These are phyloP conservation scores for Medicago lupulina DNA, from an alignment of 306 rosid genomes.

Conservation along the genomic window DNA sequence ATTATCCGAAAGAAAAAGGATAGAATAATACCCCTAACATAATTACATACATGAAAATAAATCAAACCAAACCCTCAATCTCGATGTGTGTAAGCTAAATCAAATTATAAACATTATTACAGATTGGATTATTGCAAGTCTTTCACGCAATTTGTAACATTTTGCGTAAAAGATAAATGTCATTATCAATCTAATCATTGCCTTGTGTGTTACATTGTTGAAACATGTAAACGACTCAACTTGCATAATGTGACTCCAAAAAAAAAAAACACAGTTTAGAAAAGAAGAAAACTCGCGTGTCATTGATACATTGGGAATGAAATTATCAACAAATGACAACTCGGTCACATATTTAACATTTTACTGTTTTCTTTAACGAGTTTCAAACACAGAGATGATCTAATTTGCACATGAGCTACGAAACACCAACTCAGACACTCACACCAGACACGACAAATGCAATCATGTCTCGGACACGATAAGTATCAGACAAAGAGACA, in stretches of 20 bases:
- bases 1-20: slow-evolving; percentile 38
- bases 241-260: neutral
- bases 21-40: slow-evolving; percentile 29
- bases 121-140: neutral
- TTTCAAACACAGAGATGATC: neutral
- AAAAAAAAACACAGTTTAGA: neutral
- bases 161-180: neutral
- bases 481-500: too few species aligned
- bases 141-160: neutral
- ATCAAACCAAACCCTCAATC: slow-evolving; percentile 20
- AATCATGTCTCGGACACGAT: too few species aligned
- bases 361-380: neutral
- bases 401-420: neutral
- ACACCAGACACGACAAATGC: too few species aligned
- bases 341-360: slow-evolving; percentile 1
- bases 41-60: slow-evolving; percentile 10
- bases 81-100: slow-evolving; percentile 21
- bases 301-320: neutral
- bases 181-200: neutral
- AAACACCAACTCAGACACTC: too few species aligned
- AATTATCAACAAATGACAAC: neutral
- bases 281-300: neutral
- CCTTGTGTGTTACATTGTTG: neutral
- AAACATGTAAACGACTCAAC: slow-evolving; percentile 10
- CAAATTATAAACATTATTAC: slow-evolving; percentile 9